Evolutionary conservation across 1,284 basidiomycete species (phyloP), one percentile per base, ranked within the genome.

Genomic region (Sphagnurus paluster): DNA sequence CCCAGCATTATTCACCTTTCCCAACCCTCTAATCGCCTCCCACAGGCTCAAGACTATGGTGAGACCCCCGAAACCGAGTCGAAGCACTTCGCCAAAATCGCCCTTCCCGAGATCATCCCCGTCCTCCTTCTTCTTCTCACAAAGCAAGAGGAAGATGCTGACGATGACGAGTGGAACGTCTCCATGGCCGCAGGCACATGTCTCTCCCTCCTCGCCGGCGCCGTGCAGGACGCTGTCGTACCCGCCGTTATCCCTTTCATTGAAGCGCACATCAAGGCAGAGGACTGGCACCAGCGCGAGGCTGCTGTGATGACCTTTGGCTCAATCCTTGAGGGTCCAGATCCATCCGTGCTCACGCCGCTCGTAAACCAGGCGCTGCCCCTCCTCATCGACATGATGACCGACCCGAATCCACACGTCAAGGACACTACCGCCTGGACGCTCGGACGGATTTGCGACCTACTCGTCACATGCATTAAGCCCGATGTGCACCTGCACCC

Each of bases 391-490:
- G 86, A 87, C 60, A 98, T 98, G 94, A 94, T 99, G 85, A 77
- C 75, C 40, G 96, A 98, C 68, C 65, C 76, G 36, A 88, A 93
- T 56, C 49, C 83, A 3, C 88, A 93, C 51, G 97, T 99, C 58
- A 93, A 95, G 68, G 97, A 99, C 66, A 97, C 94, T 1, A 93
- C 93, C 14, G 95, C 97, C 1, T 99, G 97, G 96, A 98, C 97
- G 0, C 77, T 99, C 4, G 95, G 94, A 33, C 79, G 94, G 37
- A 97, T 99, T 57, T 96, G 93, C 61, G 96, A 99, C 64, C 72
- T 93, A 53, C 77, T 98, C 58, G 84, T 96, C 60, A 72, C 80
- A 38, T 84, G 87, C 16, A 95, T 99, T 72, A 90, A 95, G 63
- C 84, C 90, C 6, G 92, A 96, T 57, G 81, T 89, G 11, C 93